These are phyloP conservation scores for Xerocomellus chrysenteron DNA, from an alignment of 768 basidiomycete genomes.

Conservation along the genomic window DNA sequence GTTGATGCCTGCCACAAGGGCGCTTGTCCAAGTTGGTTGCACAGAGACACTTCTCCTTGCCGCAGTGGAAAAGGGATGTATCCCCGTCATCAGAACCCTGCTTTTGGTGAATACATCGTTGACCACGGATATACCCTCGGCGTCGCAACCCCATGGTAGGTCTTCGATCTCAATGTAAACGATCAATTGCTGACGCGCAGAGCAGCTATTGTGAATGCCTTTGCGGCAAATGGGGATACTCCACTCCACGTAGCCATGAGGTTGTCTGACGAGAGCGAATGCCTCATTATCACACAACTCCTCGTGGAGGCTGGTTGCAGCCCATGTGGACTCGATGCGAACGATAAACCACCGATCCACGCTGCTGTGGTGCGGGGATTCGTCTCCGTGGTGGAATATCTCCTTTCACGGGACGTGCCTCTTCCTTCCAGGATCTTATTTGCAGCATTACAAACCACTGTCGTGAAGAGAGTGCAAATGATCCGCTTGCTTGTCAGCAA, in stretches of 20 bases:
- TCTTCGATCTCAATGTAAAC: too few relatives aligned
- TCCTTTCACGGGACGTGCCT: neutral
- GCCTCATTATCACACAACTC: neutral
- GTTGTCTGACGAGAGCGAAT: neutral
- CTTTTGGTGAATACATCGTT: neutral
- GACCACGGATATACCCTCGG: neutral
- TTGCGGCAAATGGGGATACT: constrained; percentile 8
- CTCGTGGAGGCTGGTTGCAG: constrained; percentile 1
- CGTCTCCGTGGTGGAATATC: neutral
- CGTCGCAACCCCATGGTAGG: neutral
- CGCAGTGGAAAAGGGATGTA: constrained; percentile 6
- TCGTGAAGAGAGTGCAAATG: neutral
- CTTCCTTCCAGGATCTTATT: constrained; percentile 2
- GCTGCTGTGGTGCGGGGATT: neutral
- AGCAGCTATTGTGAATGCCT: neutral
- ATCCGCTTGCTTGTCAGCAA: neutral
- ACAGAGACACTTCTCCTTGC: neutral
- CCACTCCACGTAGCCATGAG: constrained; percentile 3
- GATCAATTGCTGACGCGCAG: neutral
- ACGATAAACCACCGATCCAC: neutral
- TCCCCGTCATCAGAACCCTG: neutral
- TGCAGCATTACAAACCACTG: neutral
- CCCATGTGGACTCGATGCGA: neutral
- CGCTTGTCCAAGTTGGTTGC: constrained; percentile 1
- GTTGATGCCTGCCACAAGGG: neutral